These are phyloP conservation scores for Tephrocybe sp. DNA, from an alignment of 768 basidiomycete genomes.

Conservation along the genomic window DNA sequence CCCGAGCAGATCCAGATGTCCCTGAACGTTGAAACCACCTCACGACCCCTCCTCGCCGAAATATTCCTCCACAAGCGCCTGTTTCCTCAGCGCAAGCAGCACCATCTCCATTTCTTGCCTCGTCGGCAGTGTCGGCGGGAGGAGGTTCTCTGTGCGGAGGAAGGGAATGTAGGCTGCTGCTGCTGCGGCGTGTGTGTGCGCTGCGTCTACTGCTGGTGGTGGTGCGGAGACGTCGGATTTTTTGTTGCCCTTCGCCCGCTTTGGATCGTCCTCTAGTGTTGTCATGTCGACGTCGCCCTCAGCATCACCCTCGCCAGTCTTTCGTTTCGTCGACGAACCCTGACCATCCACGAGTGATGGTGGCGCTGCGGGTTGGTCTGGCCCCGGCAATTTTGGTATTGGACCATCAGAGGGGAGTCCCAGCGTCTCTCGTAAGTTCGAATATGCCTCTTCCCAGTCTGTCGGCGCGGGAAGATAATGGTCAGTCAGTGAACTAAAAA, in stretches of 20 bases:
- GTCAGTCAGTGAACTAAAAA: background rate
- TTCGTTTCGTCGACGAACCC: constrained; percentile 45
- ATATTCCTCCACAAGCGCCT: constrained; percentile 78
- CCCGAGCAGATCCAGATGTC: too few species aligned
- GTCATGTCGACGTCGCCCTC: constrained; percentile 41
- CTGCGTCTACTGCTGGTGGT: constrained; percentile 29
- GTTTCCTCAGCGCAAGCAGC: constrained; percentile 75
- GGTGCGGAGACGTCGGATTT: constrained; percentile 21
- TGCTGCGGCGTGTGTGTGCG: constrained; percentile 47
- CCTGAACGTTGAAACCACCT: too few species aligned
- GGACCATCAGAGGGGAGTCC: constrained; percentile 51
- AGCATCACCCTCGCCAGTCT: constrained; percentile 41
- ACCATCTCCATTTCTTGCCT: constrained; percentile 78
- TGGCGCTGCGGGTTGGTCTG: constrained; percentile 12
- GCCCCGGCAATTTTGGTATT: constrained; percentile 51
- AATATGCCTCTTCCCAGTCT: constrained; percentile 71
- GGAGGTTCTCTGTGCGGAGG: constrained; percentile 67
- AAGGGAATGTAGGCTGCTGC: constrained; percentile 74
- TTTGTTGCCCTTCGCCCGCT: constrained; percentile 24
- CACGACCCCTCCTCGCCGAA: constrained; percentile 41
- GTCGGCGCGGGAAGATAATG: constrained; percentile 2
- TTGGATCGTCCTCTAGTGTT: constrained; percentile 28
- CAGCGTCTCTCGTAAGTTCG: constrained; percentile 52
- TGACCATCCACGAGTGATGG: background rate
- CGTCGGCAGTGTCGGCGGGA: constrained; percentile 76